These are phyloP conservation scores for Pharnaceum exiguum DNA, from an alignment of 148 eudicot species.

Conservation along the genomic window DNA sequence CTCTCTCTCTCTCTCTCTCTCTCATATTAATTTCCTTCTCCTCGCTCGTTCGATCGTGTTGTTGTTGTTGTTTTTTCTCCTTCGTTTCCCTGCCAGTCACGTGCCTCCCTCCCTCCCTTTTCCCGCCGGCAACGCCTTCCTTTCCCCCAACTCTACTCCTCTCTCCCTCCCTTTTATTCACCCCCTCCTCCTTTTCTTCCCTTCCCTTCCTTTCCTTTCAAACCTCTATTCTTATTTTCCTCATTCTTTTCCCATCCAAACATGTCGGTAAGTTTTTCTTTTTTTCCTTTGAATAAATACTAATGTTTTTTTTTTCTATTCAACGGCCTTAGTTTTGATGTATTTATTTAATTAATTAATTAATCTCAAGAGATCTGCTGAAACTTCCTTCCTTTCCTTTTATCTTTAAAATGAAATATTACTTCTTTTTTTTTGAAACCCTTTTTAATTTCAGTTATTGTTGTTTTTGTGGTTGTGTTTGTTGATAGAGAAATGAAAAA, in stretches of 20 bases:
- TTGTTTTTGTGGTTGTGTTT: not conserved
- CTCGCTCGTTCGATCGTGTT: conserved; percentile 6
- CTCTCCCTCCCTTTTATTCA: conserved; percentile 4
- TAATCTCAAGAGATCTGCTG: not conserved
- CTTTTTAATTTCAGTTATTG: not conserved
- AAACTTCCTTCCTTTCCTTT: not conserved
- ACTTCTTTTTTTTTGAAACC: not conserved
- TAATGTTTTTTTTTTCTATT: not conserved
- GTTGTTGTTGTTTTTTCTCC: too few species aligned
- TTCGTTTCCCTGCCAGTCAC: too few species aligned
- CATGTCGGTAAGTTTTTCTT: conserved; percentile 27
- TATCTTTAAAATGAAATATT: conserved; percentile 3
- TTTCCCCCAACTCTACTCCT: not conserved
- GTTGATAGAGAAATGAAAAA: too few species aligned
- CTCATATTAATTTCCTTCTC: not conserved
- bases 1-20: not conserved
- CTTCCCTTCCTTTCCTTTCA: not conserved
- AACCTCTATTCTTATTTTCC: too few species aligned
- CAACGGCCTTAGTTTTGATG: not conserved
- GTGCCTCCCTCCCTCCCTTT: conserved; percentile 24
- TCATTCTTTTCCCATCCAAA: not conserved
- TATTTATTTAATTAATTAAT: not conserved
- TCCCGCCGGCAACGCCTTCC: conserved; percentile 18
- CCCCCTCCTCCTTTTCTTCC: not conserved
- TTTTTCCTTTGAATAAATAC: not conserved